phyloP scores from a whole-genome alignment of 257 asterid species.

The Gardenia jasminoides region DNA sequence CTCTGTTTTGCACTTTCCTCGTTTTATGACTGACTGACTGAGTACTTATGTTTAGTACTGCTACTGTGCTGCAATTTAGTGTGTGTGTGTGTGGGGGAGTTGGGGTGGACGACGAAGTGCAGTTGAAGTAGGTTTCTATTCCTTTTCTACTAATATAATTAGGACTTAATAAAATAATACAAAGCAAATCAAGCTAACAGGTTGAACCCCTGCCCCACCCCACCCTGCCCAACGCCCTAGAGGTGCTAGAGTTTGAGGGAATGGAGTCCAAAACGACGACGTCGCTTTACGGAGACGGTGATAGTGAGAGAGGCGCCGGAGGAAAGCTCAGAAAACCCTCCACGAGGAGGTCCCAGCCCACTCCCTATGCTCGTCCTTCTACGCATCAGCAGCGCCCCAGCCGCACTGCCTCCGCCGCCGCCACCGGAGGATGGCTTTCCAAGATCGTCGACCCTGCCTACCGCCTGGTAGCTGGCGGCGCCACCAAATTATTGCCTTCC shows the following conservation, averaged over 20 bases:
- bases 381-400: conserved; percentile 9
- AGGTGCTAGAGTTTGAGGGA: background rate
- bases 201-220: too few relatives aligned
- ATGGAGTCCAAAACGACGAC: conserved; percentile 29
- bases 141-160: background rate
- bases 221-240: background rate
- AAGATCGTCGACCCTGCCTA: conserved; percentile 47
- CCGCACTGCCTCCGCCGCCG: background rate
- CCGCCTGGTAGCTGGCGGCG: conserved; percentile 40
- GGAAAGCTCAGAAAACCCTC: conserved; percentile 36
- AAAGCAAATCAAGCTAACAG: background rate
- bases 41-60: too few relatives aligned
- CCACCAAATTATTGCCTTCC: conserved; percentile 34
- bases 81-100: background rate
- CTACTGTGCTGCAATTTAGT: too few relatives aligned
- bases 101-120: background rate
- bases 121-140: background rate
- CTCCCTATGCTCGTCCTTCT: conserved; percentile 42
- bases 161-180: background rate
- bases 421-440: conserved; percentile 33
- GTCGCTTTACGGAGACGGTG: conserved; percentile 18
- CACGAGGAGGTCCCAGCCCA: conserved; percentile 25
- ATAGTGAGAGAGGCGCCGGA: conserved; percentile 39
- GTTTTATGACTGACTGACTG: too few relatives aligned
- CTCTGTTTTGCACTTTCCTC: background rate